Base-by-base conservation (phyloP, 2,329 filamentous ascomycete species). In the Pyrenophora seminiperda region DNA sequence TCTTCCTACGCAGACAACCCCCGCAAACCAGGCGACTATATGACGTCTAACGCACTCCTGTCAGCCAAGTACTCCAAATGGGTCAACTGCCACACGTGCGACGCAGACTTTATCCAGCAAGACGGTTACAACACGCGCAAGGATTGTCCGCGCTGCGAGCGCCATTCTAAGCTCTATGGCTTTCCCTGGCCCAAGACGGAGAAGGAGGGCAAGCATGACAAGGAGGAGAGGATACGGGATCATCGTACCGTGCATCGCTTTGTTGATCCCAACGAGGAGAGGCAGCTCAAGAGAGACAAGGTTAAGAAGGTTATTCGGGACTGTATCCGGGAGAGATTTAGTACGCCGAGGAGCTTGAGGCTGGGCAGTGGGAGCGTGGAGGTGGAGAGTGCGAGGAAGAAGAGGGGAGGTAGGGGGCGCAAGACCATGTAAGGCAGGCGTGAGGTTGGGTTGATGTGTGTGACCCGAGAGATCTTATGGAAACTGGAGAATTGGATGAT, bases 111-210 rank as follows among this genome's bases (percentile, higher is more conserved):
- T 68, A 88, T 97, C 5, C 93, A 97, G 71, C 81, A 85, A 32
- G 89, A 97, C 57, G 91, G 90, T 0, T 97, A 96, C 71, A 87
- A 63, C 58, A 97, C 92, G 1, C 85, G 88, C 43, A 86, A 88
- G 40, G 88, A 90, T 13, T 99, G 94, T 70, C 92, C 91, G 3
- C 85, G 94, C 5, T 99, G 94, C 72, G 94, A 99, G 75, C 84
- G 94, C 0, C 94, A 99, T 68, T 95, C 90, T 13, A 97, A 96
- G 76, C 77, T 99, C 0, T 99, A 97, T 70, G 95, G 95, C 0
- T 97, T 89, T 67, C 81, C 88, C 49, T 99, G 94, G 94, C 94
- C 94, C 5, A 97, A 99, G 77, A 97, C 94, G 0, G 89, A 96
- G 52, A 88, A 81, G 54, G 85, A 88, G 19, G 90, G 90, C 0